phyloP scores from a whole-genome alignment of 371 early-diverging fungal genomes.

The Mortierella sp. region DNA sequence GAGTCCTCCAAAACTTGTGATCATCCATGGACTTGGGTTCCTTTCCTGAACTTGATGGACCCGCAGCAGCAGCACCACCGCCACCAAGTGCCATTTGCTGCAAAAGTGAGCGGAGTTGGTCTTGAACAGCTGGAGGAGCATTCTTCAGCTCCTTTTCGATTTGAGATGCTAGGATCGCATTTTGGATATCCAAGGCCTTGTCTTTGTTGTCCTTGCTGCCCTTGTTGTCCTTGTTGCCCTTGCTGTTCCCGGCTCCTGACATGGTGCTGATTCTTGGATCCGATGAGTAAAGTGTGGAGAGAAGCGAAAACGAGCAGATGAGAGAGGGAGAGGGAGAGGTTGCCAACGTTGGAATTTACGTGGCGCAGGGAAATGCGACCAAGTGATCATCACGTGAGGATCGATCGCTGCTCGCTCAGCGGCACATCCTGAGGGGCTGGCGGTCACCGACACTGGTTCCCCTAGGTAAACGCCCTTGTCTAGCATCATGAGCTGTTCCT shows the following conservation, averaged over 20 bases:
- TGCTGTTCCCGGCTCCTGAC: conserved; percentile 40
- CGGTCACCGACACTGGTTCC: too few species aligned
- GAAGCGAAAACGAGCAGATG: background rate
- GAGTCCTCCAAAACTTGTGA: conserved; percentile 97
- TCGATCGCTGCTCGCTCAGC: too few species aligned
- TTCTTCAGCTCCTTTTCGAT: conserved; percentile 45
- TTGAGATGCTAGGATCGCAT: conserved; percentile 14
- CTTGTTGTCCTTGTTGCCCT: conserved; percentile 1
- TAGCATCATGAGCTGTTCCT: too few species aligned
- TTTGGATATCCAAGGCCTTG: conserved; percentile 13
- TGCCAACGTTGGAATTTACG: too few species aligned
- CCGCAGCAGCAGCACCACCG: conserved; percentile 9
- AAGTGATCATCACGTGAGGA: too few species aligned
- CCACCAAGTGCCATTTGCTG: conserved; percentile 34
- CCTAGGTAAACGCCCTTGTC: too few species aligned
- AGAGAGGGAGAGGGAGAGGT: background rate
- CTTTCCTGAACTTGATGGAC: conserved; percentile 13
- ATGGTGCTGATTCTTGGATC: conserved; percentile 5
- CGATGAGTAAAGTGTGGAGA: conserved; percentile 1
- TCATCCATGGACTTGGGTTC: conserved; percentile 62
- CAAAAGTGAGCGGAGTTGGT: conserved; percentile 36
- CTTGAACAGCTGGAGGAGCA: conserved; percentile 51
- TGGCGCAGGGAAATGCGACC: too few species aligned
- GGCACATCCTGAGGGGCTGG: too few species aligned
- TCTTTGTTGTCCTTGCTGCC: conserved; percentile 11